Conservation (phyloP, 2,329 filamentous ascomycete species). For the Neofusicoccum cordaticola region DNA sequence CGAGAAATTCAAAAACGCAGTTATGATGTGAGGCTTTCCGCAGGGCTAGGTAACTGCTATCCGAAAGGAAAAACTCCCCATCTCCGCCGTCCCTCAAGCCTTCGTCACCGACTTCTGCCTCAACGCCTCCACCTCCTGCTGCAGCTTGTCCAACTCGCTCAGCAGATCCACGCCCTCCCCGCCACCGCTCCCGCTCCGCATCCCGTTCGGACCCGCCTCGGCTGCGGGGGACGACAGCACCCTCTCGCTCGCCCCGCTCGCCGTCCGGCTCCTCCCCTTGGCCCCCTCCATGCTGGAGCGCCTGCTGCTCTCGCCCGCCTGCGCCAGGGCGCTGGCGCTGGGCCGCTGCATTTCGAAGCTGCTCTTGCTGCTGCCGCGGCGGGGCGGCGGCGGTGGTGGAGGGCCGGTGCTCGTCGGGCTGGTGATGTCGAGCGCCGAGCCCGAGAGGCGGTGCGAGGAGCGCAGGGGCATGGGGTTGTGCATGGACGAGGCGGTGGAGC, state of each 20-base stretch:
- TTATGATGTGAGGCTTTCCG: too few relatives aligned
- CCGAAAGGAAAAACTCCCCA: neutral
- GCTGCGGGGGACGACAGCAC: neutral
- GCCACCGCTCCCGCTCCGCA: neutral
- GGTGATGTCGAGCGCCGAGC: conserved; percentile 7
- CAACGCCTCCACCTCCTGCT: conserved; percentile 39
- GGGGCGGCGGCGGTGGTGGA: conserved; percentile 14
- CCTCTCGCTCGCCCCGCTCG: conserved; percentile 7
- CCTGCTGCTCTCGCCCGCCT: neutral
- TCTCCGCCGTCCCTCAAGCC: neutral
- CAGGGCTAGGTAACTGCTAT: too few relatives aligned
- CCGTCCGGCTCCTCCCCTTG: conserved; percentile 2
- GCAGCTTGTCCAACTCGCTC: conserved; percentile 39
- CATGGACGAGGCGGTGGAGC: conserved; percentile 14
- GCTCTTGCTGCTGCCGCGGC: conserved; percentile 13
- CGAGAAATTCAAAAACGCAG: too few relatives aligned
- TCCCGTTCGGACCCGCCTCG: neutral
- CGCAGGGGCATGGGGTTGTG: neutral
- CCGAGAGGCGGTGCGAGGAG: conserved; percentile 7
- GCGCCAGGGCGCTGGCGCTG: neutral
- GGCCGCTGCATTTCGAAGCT: conserved; percentile 16
- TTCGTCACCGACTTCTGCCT: conserved; percentile 19
- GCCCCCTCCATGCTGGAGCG: neutral
- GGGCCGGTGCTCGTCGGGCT: neutral
- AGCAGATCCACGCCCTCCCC: conserved; percentile 27